phyloP scores from a whole-genome alignment of 2,329 filamentous ascomycete genomes.

The Exophiala phaeomuriformis region DNA sequence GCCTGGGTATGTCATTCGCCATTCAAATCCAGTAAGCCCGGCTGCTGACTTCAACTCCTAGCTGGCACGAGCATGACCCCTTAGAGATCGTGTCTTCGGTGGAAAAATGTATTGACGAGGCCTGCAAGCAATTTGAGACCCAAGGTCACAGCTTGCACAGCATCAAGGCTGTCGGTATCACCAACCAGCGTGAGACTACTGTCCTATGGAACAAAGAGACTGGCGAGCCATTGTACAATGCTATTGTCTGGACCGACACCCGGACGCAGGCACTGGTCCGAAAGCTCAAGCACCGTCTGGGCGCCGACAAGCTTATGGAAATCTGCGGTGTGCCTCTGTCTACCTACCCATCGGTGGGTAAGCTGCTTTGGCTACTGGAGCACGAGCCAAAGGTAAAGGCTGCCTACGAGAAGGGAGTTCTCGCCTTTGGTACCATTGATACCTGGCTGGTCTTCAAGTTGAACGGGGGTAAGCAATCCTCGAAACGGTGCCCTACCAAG shows the following conservation, averaged over 20 bases:
- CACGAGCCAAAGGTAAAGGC: conserved; percentile 63
- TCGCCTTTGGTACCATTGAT: conserved; percentile 83
- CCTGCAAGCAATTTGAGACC: conserved; percentile 62
- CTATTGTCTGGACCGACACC: conserved; percentile 86
- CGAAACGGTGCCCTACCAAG: no score
- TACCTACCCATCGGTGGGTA: conserved; percentile 80
- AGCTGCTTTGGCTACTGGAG: conserved; percentile 72
- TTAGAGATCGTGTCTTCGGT: conserved; percentile 67
- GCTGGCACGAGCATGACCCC: conserved; percentile 87
- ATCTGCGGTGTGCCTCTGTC: conserved; percentile 76
- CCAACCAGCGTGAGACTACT: not conserved
- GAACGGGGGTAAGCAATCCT: conserved; percentile 47
- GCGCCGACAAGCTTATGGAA: conserved; percentile 60
- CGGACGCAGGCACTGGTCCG: conserved; percentile 68
- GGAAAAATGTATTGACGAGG: conserved; percentile 70
- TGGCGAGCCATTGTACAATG: conserved; percentile 75
- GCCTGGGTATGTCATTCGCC: conserved; percentile 55
- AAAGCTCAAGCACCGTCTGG: conserved; percentile 61
- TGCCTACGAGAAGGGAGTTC: conserved; percentile 66
- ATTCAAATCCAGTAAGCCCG: not conserved
- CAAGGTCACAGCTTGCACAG: conserved; percentile 59
- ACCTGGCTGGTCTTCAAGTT: conserved; percentile 80
- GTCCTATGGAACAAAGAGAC: conserved; percentile 75
- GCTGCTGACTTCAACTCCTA: conserved; percentile 33
- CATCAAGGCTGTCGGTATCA: conserved; percentile 56